Evolutionary conservation across 129 eudicot genomes (phyloP).

Genomic region (Gnaphalium uliginosum): DNA sequence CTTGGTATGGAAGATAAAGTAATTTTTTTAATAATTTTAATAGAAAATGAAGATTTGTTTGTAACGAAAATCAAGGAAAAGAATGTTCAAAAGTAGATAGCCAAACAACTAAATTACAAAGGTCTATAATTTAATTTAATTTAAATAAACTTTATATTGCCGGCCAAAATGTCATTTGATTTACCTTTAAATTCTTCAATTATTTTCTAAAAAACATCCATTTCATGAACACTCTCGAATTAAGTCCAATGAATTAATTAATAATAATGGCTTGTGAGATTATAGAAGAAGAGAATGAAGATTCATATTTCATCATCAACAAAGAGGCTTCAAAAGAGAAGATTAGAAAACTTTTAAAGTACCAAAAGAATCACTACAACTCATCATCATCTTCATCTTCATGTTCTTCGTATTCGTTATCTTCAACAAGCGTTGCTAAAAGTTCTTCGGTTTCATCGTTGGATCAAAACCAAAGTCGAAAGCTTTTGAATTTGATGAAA

Average conservation of each 20-base stretch:
- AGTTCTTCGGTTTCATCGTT: conserved; percentile 47
- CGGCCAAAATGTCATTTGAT: conserved; percentile 25
- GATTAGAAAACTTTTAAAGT: conserved; percentile 46
- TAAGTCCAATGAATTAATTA: not conserved
- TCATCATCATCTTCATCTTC: conserved; percentile 36
- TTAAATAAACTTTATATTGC: conserved; percentile 18
- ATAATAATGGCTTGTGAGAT: conserved; percentile 51
- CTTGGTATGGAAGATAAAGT: not conserved
- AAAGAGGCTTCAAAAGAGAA: conserved; percentile 52
- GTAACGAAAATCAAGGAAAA: conserved; percentile 20
- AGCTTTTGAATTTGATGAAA: conserved; percentile 62
- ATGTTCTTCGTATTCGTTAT: conserved; percentile 41
- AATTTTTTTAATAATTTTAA: not conserved
- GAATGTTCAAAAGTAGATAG: conserved; percentile 36
- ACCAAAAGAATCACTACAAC: conserved; percentile 53
- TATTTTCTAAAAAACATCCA: not conserved
- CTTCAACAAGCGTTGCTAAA: conserved; percentile 29
- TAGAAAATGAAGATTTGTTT: conserved; percentile 18
- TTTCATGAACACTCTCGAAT: conserved; percentile 23
- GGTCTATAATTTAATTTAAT: not conserved
- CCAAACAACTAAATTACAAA: conserved; percentile 38
- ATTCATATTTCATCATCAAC: conserved; percentile 26
- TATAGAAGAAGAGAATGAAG: conserved; percentile 51
- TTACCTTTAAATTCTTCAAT: conserved; percentile 22
- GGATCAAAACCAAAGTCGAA: conserved; percentile 31